Evolutionary conservation across 768 basidiomycete genomes (phyloP).

Genomic region (Clavulina sp.): DNA sequence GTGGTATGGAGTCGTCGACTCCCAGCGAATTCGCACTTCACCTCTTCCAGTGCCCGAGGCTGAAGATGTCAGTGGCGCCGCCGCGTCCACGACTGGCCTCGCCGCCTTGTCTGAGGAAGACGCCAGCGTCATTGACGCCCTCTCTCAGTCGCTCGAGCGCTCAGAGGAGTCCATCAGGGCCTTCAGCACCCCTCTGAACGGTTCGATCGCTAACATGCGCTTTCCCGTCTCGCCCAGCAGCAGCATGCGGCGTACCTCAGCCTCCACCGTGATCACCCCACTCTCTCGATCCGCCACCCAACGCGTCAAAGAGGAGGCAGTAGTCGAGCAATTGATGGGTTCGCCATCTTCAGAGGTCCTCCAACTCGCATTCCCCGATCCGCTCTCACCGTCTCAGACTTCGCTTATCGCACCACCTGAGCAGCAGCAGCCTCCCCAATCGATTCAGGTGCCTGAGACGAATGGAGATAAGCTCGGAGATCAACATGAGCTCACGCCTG

Average conservation of each 20-base stretch:
- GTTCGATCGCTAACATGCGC: background rate
- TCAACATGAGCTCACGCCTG: too few species aligned
- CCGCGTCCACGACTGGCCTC: background rate
- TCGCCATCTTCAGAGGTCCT: background rate
- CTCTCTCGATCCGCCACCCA: background rate
- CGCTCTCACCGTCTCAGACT: background rate
- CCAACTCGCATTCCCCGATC: background rate
- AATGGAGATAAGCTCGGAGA: too few species aligned
- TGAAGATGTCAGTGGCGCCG: background rate
- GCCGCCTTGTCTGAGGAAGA: background rate
- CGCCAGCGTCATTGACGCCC: background rate
- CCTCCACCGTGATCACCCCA: too few species aligned
- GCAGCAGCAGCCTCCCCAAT: too few species aligned
- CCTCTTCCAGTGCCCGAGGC: background rate
- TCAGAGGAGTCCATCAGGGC: background rate
- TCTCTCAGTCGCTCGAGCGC: constrained; percentile 1
- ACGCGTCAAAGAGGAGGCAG: too few species aligned
- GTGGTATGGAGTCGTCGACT: background rate
- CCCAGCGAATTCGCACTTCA: background rate
- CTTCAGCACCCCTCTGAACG: background rate
- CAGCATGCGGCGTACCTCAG: background rate
- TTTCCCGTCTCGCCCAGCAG: background rate
- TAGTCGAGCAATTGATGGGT: background rate
- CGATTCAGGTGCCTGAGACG: too few species aligned
- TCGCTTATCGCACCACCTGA: background rate